Percentiles rank a stretch among this genome's conserved stretches.
phyloP scores from a whole-genome alignment of 306 rosid species.

The Alnus glutinosa region DNA sequence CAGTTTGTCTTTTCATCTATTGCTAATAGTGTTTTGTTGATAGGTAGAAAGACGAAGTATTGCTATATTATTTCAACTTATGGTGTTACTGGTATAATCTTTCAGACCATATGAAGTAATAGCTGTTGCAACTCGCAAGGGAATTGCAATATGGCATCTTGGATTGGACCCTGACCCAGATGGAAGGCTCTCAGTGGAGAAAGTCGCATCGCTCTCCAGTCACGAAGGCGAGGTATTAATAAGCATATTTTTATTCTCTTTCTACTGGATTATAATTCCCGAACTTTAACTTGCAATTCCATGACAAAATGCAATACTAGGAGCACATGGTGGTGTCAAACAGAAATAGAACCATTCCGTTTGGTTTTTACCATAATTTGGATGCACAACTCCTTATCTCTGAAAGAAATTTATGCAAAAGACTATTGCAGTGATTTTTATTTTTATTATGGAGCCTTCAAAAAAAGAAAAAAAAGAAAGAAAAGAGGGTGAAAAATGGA shows the following conservation, averaged over 20 bases:
- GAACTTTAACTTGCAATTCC: constrained; percentile 1
- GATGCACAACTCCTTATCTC: not conserved
- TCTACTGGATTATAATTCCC: constrained; percentile 13
- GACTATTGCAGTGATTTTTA: not conserved
- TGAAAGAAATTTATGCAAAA: not conserved
- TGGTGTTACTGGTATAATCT: constrained; percentile 21
- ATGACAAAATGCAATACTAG: not conserved
- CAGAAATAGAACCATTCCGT: not conserved
- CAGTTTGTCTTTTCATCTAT: constrained; percentile 1
- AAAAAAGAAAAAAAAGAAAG: not conserved
- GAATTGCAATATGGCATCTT: constrained; percentile 82
- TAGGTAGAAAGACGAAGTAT: constrained; percentile 4
- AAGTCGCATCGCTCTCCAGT: constrained; percentile 66
- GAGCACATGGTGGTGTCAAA: not conserved
- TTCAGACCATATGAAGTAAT: constrained; percentile 76
- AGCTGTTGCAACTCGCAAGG: constrained; percentile 74
- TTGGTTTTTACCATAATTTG: not conserved
- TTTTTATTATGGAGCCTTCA: not conserved
- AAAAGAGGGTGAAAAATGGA: not conserved
- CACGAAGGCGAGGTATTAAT: constrained; percentile 71
- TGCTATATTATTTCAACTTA: not conserved
- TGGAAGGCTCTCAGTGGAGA: constrained; percentile 79
- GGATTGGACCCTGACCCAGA: constrained; percentile 67
- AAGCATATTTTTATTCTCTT: constrained; percentile 10
- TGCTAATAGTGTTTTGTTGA: constrained; percentile 15